Conservation (phyloP, 371 early-diverging fungal genomes). For the Mucor lusitanicus region DNA sequence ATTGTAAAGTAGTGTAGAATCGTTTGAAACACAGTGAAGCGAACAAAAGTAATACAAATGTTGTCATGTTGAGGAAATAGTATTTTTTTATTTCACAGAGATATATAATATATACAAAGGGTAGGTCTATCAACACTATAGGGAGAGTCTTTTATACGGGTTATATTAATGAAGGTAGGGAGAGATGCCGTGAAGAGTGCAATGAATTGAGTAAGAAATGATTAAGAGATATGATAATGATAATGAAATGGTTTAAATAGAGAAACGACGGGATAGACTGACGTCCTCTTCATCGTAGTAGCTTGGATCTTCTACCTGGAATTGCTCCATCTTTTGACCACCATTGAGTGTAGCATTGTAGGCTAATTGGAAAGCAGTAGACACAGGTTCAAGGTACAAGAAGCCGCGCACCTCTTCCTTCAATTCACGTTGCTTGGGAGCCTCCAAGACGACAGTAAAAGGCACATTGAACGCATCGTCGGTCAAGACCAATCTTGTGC, state of each 20-base stretch:
- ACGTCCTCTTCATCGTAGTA: slow-evolving; percentile 7
- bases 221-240: background rate
- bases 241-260: slow-evolving; percentile 12
- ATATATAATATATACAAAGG: background rate
- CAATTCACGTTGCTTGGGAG: slow-evolving; percentile 30
- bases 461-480: slow-evolving; percentile 39
- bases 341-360: slow-evolving; percentile 4
- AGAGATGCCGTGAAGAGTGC: background rate
- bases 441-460: slow-evolving; percentile 35
- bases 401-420: slow-evolving; percentile 46
- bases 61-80: background rate
- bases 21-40: background rate
- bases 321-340: slow-evolving; percentile 12
- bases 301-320: background rate
- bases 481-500: slow-evolving; percentile 30
- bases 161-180: slow-evolving; percentile 5
- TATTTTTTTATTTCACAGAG: background rate
- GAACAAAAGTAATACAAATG: background rate
- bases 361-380: slow-evolving; percentile 22
- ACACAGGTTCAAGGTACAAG: slow-evolving; percentile 28
- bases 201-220: background rate
- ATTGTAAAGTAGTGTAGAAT: background rate
- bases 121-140: background rate
- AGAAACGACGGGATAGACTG: slow-evolving; percentile 20
- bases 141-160: background rate